Base-by-base conservation (phyloP, 2,329 filamentous ascomycete species). In the Arthrobotrys conoides region DNA sequence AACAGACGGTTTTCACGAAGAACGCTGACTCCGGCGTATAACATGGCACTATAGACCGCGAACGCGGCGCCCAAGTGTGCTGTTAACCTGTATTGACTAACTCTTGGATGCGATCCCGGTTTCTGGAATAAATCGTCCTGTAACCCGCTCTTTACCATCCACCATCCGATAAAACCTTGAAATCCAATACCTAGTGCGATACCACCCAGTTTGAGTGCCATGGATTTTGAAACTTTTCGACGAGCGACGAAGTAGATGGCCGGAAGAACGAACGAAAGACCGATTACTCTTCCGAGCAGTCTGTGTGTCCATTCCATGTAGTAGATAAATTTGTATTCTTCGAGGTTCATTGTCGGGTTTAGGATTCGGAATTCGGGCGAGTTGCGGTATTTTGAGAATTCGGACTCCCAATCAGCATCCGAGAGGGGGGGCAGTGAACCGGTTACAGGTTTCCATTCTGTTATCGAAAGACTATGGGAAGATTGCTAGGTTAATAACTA, bases 281-380 rank as follows among this genome's bases (percentile, higher is more conserved):
- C 96, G 73, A 99, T 93, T 82, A 97, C 88, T 80, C 96, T 91
- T 55, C 96, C 96, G 94, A 96, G 98, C 70, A 97, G 88, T 33
- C 96, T 90, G 85, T 99, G 96, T 51, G 91, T 90, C 96, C 96
- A 99, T 87, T 99, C 96, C 96, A 98, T 98, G 85, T 92, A 99
- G 88, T 98, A 99, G 81, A 99, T 99, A 84, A 96, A 92, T 85
- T 98, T 97, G 87, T 98, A 99, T 84, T 99, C 96, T 75, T 91
- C 89, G 71, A 99, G 87, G 36, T 89, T 91, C 96, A 99, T 99
- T 84, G 93, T 90, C 36, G 94, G 92, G 86, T 99, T 99, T 82
- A 99, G 88, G 80, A 94, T 89, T 83, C 92, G 90, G 86, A 95
- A 99, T 85, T 99, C 96, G 80, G 96, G 96, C 20, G 94, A 97